Evolutionary conservation across 495 filamentous ascomycete species (phyloP).

Genomic region (Penicillium daleae): DNA sequence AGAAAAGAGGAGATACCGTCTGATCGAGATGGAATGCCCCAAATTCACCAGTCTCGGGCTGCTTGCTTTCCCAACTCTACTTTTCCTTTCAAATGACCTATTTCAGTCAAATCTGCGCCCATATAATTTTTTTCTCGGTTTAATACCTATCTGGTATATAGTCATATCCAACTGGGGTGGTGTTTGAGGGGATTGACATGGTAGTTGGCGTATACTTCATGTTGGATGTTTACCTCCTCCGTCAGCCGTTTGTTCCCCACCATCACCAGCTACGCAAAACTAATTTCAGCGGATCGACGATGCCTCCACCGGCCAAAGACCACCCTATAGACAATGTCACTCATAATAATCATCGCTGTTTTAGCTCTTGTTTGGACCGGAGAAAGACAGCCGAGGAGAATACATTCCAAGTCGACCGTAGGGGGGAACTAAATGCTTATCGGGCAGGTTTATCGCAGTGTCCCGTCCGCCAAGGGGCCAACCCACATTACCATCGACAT

Average conservation of each 20-base stretch:
- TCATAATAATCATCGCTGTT: neutral
- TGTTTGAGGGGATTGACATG: neutral
- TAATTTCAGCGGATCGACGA: constrained; percentile 6
- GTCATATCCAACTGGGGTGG: neutral
- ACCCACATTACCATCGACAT: constrained; percentile 25
- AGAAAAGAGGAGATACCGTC: constrained; percentile 14
- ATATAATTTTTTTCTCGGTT: neutral
- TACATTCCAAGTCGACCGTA: constrained; percentile 16
- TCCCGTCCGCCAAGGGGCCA: constrained; percentile 15
- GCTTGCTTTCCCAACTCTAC: neutral
- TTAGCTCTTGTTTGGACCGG: constrained; percentile 9
- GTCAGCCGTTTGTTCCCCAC: neutral
- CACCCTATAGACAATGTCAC: neutral
- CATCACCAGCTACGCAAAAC: neutral
- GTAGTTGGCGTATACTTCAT: neutral
- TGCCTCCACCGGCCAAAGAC: neutral
- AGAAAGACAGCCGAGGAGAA: neutral
- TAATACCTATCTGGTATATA: neutral
- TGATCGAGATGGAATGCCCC: constrained; percentile 15
- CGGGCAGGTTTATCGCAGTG: constrained; percentile 2
- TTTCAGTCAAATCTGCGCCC: too few species aligned
- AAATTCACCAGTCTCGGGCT: neutral
- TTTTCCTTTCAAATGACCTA: too few species aligned
- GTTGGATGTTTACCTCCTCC: neutral
- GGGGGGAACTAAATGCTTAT: constrained; percentile 11